These are phyloP conservation scores for Mortierella sp. DNA, from an alignment of 371 early-diverging fungal species.

Conservation along the genomic window DNA sequence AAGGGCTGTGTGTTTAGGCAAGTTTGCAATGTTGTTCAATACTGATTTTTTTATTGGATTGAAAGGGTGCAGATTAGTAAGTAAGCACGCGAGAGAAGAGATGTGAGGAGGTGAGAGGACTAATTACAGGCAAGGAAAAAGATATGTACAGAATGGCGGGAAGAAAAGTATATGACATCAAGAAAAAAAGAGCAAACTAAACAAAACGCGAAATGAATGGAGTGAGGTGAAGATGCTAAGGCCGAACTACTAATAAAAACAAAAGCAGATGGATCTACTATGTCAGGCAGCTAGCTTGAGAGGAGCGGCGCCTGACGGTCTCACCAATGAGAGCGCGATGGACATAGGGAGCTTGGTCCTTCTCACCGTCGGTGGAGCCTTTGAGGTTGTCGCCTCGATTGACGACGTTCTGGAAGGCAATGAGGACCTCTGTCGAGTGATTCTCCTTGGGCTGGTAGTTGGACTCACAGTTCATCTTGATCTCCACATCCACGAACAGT, in stretches of 20 bases:
- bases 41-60: no score
- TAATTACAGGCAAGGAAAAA: conserved; percentile 4
- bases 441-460: conserved; percentile 12
- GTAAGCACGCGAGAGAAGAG: neutral
- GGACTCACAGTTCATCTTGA: conserved; percentile 37
- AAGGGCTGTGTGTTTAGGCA: no score
- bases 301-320: conserved; percentile 16
- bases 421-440: conserved; percentile 21
- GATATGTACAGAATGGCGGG: neutral
- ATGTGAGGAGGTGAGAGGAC: neutral
- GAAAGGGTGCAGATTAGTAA: no score
- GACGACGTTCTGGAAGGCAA: conserved; percentile 34
- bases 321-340: conserved; percentile 30
- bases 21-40: no score
- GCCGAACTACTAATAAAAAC: neutral
- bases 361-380: neutral
- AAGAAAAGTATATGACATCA: neutral
- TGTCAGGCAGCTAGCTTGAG: conserved; percentile 8
- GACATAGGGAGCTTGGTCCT: conserved; percentile 22
- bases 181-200: neutral
- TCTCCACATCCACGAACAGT: conserved; percentile 30
- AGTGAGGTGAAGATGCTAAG: neutral
- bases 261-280: neutral
- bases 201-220: neutral
- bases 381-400: conserved; percentile 16